phyloP scores from a whole-genome alignment of 2,329 filamentous ascomycete genomes.

The Cadophora sp. region DNA sequence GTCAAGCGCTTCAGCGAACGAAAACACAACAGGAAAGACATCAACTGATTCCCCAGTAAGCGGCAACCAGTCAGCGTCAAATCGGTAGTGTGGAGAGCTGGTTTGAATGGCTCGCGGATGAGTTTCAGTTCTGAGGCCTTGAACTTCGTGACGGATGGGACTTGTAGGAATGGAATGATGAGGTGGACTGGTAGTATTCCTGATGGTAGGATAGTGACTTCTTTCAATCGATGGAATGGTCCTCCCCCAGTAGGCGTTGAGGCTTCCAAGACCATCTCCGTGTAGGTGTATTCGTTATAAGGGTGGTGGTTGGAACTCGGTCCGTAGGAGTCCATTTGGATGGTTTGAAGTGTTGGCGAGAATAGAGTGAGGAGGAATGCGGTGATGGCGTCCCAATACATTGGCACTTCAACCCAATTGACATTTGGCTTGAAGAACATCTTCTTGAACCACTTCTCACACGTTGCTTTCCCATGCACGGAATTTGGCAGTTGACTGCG shows the following conservation, averaged over 20 bases:
- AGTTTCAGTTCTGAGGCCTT: not conserved
- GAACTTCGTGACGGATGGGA: constrained; percentile 9
- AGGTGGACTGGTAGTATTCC: not conserved
- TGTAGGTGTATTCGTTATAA: not conserved
- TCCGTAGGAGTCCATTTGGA: not conserved
- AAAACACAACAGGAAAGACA: not conserved
- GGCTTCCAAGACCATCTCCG: not conserved
- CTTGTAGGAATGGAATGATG: constrained; percentile 2
- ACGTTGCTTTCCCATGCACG: not conserved
- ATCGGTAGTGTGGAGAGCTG: not conserved
- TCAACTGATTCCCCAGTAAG: not conserved
- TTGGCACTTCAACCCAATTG: constrained; percentile 6
- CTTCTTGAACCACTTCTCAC: constrained; percentile 7
- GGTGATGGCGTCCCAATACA: constrained; percentile 14
- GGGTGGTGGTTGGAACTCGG: not conserved
- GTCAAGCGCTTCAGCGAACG: not conserved
- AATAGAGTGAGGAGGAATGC: constrained; percentile 12
- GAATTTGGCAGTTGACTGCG: not conserved
- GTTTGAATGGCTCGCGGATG: not conserved
- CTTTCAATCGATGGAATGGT: not conserved
- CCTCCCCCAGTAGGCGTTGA: not conserved
- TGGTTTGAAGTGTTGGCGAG: not conserved
- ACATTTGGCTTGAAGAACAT: constrained; percentile 2
- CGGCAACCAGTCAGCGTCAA: not conserved
- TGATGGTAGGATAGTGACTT: not conserved